Evolutionary conservation across 495 filamentous ascomycete genomes (phyloP), one percentile per base, ranked within the genome.

Genomic region (Aspergillus ostianus): DNA sequence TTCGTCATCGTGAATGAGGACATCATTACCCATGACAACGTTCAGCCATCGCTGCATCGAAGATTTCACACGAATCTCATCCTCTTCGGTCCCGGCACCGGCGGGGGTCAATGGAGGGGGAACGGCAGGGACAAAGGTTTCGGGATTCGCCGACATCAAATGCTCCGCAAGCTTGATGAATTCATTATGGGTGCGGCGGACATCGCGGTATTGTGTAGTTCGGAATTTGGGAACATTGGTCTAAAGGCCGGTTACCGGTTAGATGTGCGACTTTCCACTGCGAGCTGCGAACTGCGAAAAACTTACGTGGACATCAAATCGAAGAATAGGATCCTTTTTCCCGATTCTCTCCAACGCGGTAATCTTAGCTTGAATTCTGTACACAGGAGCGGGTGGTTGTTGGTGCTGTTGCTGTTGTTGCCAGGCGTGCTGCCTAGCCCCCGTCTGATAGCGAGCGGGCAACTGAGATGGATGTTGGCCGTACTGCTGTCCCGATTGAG

Each of bases 201-300:
- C 90, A 71, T 98, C 95, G 67, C 95, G 91, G 73, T 97, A 98
- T 70, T 98, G 95, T 9, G 95, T 98, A 2, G 95, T 97, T 62
- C 95, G 84, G 76, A 97, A 99, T 64, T 93, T 92, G 51, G 93
- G 93, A 18, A 99, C 90, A 76, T 98, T 98, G 57, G 95, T 98
- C 95, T 97, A 59, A 53, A 27, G 15, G 41, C n/a, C 32, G 26
- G 63, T 65, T 60, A 67, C 62, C 55, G 51, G 27, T 44, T 47
- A 47, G 17, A 4, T 51, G 30, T 36, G 58, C 55, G 36, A 41
- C 36, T 17, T 67, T 46, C 26, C 26, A 47, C 21, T 44, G 20
- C 30, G 55, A n/a, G 44, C 29, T 53, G 53, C 21, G 49, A 47
- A 27, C 44, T 7, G 41, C 55, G 20, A 58, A 54, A 17, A 47